A percentile compares a stretch with the other conserved stretches of the same genome.
Conservation (phyloP, 148 eudicot species). For the Drosera capensis region DNA sequence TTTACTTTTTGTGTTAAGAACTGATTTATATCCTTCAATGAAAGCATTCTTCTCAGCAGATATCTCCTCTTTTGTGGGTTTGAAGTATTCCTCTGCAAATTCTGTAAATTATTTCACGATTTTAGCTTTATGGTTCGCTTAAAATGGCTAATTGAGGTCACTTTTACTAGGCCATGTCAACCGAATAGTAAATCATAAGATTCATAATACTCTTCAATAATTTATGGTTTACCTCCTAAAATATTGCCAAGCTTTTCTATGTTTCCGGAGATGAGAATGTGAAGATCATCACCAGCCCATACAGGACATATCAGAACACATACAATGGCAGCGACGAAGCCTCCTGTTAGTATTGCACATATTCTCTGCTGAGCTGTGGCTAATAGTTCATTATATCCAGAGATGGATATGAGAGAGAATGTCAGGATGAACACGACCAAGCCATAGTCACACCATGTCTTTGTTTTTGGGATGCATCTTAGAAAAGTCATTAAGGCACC, state of each 20-base stretch:
- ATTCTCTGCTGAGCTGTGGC: constrained; percentile 22
- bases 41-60: constrained; percentile 14
- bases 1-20: constrained; percentile 40
- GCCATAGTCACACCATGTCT: constrained; percentile 32
- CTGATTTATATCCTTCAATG: constrained; percentile 22
- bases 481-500: constrained; percentile 11
- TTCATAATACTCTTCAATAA: background rate
- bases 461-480: constrained; percentile 25
- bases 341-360: constrained; percentile 25
- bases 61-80: constrained; percentile 5
- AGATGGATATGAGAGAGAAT: constrained; percentile 25
- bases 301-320: constrained; percentile 27
- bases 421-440: constrained; percentile 35
- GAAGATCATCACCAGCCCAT: constrained; percentile 56
- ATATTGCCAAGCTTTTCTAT: constrained; percentile 24
- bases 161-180: background rate
- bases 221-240: constrained; percentile 27
- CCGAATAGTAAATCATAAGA: background rate
- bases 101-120: constrained; percentile 14
- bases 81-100: constrained; percentile 48
- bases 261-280: constrained; percentile 16
- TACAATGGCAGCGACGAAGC: constrained; percentile 18
- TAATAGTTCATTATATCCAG: constrained; percentile 4
- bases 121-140: background rate
- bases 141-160: background rate